phyloP scores from a whole-genome alignment of 129 eudicot genomes.

The Artemisia annua region DNA sequence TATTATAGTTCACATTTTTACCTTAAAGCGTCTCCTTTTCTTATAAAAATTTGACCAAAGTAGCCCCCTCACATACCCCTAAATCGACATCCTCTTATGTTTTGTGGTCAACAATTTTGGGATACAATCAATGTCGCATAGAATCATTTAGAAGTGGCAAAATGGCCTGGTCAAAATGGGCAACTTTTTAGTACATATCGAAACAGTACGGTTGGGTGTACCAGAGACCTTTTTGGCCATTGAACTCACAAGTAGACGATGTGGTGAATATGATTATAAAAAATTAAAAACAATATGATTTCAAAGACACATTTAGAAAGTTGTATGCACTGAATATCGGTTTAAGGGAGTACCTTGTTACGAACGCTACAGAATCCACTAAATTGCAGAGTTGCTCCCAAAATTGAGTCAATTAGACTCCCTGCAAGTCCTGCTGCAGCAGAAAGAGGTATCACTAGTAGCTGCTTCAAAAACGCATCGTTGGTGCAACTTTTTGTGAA shows the following conservation, averaged over 20 bases:
- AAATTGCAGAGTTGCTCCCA: slow-evolving; percentile 83
- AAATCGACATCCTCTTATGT: neutral
- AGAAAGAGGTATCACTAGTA: slow-evolving; percentile 79
- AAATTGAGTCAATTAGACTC: slow-evolving; percentile 68
- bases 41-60: too few species aligned
- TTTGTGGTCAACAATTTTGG: neutral
- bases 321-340: slow-evolving; percentile 4
- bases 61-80: neutral
- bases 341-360: slow-evolving; percentile 53
- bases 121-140: neutral
- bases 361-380: slow-evolving; percentile 87
- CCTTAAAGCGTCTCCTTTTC: too few species aligned
- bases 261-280: neutral
- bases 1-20: too few species aligned
- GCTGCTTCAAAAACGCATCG: slow-evolving; percentile 65
- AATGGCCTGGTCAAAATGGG: neutral
- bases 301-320: neutral
- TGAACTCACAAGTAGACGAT: neutral
- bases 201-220: too few species aligned
- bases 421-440: slow-evolving; percentile 77
- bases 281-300: neutral
- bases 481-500: slow-evolving; percentile 62
- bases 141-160: neutral
- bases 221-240: neutral
- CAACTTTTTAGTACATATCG: too few species aligned